Base-by-base conservation (phyloP, 768 basidiomycete genomes). In the Boletus patriciae region DNA sequence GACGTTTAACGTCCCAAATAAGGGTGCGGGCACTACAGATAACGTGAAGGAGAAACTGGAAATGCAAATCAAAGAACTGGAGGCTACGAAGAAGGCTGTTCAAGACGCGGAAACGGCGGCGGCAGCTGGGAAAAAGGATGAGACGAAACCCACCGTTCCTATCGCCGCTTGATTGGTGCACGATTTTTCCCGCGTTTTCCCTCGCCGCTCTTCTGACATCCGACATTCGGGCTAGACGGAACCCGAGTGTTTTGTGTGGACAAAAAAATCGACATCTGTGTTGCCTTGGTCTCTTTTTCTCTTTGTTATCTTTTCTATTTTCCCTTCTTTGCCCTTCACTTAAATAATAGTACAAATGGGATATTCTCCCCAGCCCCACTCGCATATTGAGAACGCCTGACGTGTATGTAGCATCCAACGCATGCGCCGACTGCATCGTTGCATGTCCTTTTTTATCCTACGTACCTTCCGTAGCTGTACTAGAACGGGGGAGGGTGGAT, bases 81-180 rank as follows among this genome's bases (percentile, higher is more conserved):
- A 90, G 70, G 83, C 83, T 63, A 82, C 83, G 70, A 83, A 87
- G 72, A 81, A 83, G 69, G 86, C 85, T 3, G 82, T 88, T 19
- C 81, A 80, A 63, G 83, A 83, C 27, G 86, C 86, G 3, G 80
- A 88, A 67, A 81, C 67, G 46, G 82, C 83, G 21, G 81, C 78
- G 10, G 81, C 79, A 23, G 78, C 80, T 52, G 80, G 74, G 67
- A 87, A 87, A 73, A 85, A 86, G 66, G 80, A 82, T 55, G 85
- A 82, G 42, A 60, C 65, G 16, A 74, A 79, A 33, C 80, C 82
- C 43, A 68, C 81, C 8, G 70, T 79, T 40, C 68, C 77, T 12
- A 75, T 78, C 46, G 60, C 69, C 42, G 76, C 73, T 53, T 72
- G 54, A 68, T 31, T 1, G 23, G n/a, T 52, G 34, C 29, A 42